phyloP scores from a whole-genome alignment of 495 filamentous ascomycete species.

The Neurospora sp. region DNA sequence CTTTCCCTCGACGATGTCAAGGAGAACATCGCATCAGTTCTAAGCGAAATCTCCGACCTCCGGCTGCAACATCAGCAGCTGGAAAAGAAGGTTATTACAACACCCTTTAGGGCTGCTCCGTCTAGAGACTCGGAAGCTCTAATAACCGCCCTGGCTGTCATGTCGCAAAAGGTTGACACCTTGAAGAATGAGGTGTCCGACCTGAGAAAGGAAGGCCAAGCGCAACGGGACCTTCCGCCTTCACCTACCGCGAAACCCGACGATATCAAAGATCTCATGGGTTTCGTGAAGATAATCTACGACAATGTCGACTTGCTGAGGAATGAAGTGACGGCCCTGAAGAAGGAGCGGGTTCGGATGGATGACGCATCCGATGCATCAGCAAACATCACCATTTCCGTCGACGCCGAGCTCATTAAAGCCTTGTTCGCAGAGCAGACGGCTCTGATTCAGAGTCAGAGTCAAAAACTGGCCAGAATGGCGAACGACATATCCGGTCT shows the following conservation, averaged over 20 bases:
- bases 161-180: neutral
- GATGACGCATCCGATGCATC: neutral
- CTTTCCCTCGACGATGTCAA: constrained; percentile 11
- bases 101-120: neutral
- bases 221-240: neutral
- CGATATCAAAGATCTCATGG: neutral
- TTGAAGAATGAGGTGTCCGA: constrained; percentile 8
- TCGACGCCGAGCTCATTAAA: neutral
- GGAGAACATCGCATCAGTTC: neutral
- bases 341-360: neutral
- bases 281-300: neutral
- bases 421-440: neutral
- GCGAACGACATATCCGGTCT: neutral
- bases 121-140: neutral
- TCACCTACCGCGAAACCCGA: neutral
- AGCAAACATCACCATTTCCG: neutral
- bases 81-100: neutral
- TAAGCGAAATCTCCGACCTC: constrained; percentile 2
- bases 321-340: neutral
- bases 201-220: constrained; percentile 2
- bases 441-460: constrained; percentile 7
- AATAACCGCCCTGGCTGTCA: neutral
- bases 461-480: neutral
- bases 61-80: neutral
- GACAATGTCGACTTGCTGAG: neutral